Percentiles rank a stretch among this genome's conserved stretches.
phyloP scores from a whole-genome alignment of 1,284 basidiomycete genomes.

The Singerocomus inundabilis region DNA sequence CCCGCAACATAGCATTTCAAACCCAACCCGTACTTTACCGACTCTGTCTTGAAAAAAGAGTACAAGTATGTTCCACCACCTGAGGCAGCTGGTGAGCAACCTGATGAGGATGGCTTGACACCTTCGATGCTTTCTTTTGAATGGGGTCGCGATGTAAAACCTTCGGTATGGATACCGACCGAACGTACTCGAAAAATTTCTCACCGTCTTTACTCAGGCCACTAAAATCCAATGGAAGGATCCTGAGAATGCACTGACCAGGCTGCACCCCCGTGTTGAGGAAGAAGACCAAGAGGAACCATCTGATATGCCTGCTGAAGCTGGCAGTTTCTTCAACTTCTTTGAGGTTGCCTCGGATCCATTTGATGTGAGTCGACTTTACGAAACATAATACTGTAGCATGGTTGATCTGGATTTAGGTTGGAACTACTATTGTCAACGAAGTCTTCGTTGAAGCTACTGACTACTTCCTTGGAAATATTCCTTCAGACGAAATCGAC shows the following conservation, averaged over 20 bases:
- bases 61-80: constrained; percentile 67
- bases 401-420: constrained; percentile 39
- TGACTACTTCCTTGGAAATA: constrained; percentile 72
- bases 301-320: constrained; percentile 58
- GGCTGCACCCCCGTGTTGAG: constrained; percentile 67
- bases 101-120: constrained; percentile 72
- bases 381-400: not conserved
- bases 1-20: constrained; percentile 61
- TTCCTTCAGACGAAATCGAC: constrained; percentile 55
- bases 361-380: constrained; percentile 56
- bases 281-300: constrained; percentile 48
- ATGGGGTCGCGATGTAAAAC: constrained; percentile 70
- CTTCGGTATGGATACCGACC: constrained; percentile 47
- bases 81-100: constrained; percentile 50
- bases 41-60: constrained; percentile 74
- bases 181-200: not conserved
- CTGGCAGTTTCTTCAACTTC: constrained; percentile 87
- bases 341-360: constrained; percentile 69
- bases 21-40: constrained; percentile 77
- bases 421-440: constrained; percentile 69
- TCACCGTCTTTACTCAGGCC: constrained; percentile 38
- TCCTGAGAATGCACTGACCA: constrained; percentile 69
- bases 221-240: constrained; percentile 82
- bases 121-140: constrained; percentile 73
- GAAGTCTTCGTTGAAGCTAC: constrained; percentile 78